Evolutionary conservation across 257 asterid species (phyloP).

Genomic region (Mentha longifolia): DNA sequence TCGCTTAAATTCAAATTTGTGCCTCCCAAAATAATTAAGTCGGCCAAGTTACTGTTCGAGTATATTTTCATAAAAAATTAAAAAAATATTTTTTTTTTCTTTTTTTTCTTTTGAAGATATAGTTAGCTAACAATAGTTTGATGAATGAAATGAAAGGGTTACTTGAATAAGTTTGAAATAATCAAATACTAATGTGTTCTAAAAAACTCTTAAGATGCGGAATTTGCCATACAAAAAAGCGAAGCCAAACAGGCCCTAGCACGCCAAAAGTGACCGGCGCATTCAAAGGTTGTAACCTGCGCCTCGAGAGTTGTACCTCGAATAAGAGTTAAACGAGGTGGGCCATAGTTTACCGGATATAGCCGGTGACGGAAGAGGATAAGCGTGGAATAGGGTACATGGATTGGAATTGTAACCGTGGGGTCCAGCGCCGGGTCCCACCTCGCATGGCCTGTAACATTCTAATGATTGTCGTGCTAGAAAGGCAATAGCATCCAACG

Average conservation of each 20-base stretch:
- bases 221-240: not conserved
- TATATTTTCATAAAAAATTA: not conserved
- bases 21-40: not conserved
- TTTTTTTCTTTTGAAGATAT: not conserved
- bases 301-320: not conserved
- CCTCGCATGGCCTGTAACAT: constrained; percentile 33
- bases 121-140: too few relatives aligned
- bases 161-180: too few relatives aligned
- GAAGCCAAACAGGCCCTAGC: constrained; percentile 27
- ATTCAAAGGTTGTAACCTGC: not conserved
- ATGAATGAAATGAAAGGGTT: too few relatives aligned
- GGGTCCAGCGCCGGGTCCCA: constrained; percentile 31
- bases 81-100: not conserved
- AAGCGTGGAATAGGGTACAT: constrained; percentile 26
- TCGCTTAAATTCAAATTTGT: constrained; percentile 1
- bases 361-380: constrained; percentile 32
- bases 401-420: constrained; percentile 23
- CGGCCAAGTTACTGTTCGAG: not conserved
- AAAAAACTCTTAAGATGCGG: too few relatives aligned
- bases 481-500: constrained; percentile 11
- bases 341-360: constrained; percentile 29
- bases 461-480: constrained; percentile 35
- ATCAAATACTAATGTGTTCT: too few relatives aligned
- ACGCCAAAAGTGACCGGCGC: constrained; percentile 31
- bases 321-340: not conserved